Evolutionary conservation across 2,329 filamentous ascomycete genomes (phyloP).

Genomic region (Onygena corvina): DNA sequence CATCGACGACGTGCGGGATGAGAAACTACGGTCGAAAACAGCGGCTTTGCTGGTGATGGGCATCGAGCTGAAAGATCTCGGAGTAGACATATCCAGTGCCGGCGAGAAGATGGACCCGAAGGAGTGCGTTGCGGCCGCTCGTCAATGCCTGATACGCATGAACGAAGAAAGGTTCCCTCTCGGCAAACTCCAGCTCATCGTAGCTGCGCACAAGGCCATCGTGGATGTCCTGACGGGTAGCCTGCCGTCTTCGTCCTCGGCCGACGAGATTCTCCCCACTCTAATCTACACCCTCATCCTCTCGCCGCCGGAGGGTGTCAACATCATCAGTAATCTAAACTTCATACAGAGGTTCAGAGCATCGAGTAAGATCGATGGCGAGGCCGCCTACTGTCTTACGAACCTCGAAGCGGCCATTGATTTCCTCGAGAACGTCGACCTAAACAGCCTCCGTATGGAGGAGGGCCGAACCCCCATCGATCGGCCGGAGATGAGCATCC

Average conservation of each 20-base stretch:
- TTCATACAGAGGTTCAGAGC: slow-evolving; percentile 90
- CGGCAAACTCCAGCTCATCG: slow-evolving; percentile 81
- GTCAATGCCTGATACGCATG: slow-evolving; percentile 65
- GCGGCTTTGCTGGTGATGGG: slow-evolving; percentile 83
- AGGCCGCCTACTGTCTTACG: slow-evolving; percentile 90
- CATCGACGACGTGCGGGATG: slow-evolving; percentile 87
- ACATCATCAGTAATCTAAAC: slow-evolving; percentile 84
- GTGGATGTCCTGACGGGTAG: slow-evolving; percentile 67
- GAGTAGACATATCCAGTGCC: slow-evolving; percentile 57
- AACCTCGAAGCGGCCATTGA: slow-evolving; percentile 91
- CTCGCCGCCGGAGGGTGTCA: slow-evolving; percentile 69
- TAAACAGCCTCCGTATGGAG: slow-evolving; percentile 74
- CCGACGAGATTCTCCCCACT: slow-evolving; percentile 93
- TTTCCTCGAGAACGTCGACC: slow-evolving; percentile 88
- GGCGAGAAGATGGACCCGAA: slow-evolving; percentile 54
- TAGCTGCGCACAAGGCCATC: slow-evolving; percentile 81
- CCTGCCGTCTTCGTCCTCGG: slow-evolving; percentile 65
- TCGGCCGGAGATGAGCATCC: slow-evolving; percentile 1
- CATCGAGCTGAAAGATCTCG: slow-evolving; percentile 75
- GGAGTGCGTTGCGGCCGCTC: slow-evolving; percentile 58
- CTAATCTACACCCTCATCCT: slow-evolving; percentile 94
- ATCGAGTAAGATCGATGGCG: slow-evolving; percentile 74
- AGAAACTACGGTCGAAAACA: slow-evolving; percentile 86
- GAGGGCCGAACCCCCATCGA: slow-evolving; percentile 35
- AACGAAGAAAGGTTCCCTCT: slow-evolving; percentile 75